phyloP scores from a whole-genome alignment of 2,329 filamentous ascomycete genomes.

The Xylariaceae sp. region DNA sequence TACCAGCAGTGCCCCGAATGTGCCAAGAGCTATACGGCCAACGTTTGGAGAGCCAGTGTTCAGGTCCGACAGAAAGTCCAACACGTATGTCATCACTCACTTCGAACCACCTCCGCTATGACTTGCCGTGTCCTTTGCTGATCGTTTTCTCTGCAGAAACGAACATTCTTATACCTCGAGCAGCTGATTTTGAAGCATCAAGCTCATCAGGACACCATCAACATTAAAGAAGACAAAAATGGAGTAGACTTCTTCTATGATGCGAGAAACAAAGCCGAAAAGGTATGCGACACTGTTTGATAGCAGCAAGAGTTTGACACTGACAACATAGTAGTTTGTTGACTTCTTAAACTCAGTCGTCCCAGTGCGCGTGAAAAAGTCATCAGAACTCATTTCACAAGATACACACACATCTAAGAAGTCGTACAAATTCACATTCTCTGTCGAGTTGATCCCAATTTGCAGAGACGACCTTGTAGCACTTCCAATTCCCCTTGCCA shows the following conservation, averaged over 20 bases:
- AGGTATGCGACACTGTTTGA: constrained; percentile 36
- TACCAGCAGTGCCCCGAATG: constrained; percentile 95
- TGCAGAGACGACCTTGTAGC: constrained; percentile 98
- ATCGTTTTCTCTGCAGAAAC: constrained; percentile 49
- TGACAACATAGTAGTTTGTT: constrained; percentile 51
- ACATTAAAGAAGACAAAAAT: constrained; percentile 95
- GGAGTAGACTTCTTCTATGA: constrained; percentile 95
- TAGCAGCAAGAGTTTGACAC: neutral
- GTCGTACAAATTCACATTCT: constrained; percentile 93
- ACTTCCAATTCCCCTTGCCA: constrained; percentile 83
- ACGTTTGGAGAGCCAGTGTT: constrained; percentile 89
- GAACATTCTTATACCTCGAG: constrained; percentile 69
- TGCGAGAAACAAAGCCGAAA: constrained; percentile 84
- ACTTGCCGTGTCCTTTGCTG: neutral
- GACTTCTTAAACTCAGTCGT: constrained; percentile 83
- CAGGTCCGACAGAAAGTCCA: constrained; percentile 96
- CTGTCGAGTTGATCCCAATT: constrained; percentile 83
- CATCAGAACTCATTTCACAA: constrained; percentile 89
- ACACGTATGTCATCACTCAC: constrained; percentile 44
- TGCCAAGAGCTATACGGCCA: constrained; percentile 91
- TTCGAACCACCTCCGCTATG: neutral
- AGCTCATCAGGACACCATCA: constrained; percentile 89
- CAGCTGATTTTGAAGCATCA: constrained; percentile 94
- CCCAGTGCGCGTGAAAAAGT: constrained; percentile 75
- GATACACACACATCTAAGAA: constrained; percentile 87